A percentile compares a stretch with the other conserved stretches of the same genome.
phyloP scores from a whole-genome alignment of 2,329 filamentous ascomycete species.

The Aspergillus texensis region DNA sequence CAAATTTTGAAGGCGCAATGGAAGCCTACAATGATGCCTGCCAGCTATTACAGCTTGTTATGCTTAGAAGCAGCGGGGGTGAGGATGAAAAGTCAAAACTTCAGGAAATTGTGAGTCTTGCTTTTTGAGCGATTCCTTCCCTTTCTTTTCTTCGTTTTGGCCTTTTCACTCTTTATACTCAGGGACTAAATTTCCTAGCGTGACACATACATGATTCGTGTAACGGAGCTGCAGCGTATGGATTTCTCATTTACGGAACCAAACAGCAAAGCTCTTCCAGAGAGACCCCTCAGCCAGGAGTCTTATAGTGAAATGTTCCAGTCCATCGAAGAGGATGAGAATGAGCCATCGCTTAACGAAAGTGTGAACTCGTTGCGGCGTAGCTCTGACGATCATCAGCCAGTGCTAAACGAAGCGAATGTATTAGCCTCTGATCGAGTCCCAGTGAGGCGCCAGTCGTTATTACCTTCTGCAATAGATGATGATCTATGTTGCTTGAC shows the following conservation, averaged over 20 bases:
- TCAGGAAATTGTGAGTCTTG: conserved; percentile 79
- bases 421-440: conserved; percentile 32
- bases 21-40: conserved; percentile 92
- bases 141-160: conserved; percentile 1
- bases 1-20: conserved; percentile 89
- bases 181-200: conserved; percentile 56
- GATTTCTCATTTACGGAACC: conserved; percentile 51
- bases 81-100: conserved; percentile 83
- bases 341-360: conserved; percentile 50
- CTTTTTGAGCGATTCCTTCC: neutral
- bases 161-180: conserved; percentile 5
- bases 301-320: conserved; percentile 47
- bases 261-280: conserved; percentile 76
- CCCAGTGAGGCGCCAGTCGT: conserved; percentile 42
- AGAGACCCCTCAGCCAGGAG: conserved; percentile 65
- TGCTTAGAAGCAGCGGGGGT: conserved; percentile 78
- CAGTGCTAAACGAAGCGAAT: conserved; percentile 28
- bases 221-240: conserved; percentile 80
- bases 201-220: conserved; percentile 85
- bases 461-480: conserved; percentile 39
- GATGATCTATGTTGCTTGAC: conserved; percentile 26
- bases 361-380: conserved; percentile 55
- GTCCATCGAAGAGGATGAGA: conserved; percentile 37
- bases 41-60: conserved; percentile 81
- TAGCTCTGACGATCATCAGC: conserved; percentile 43